Evolutionary conservation across 768 basidiomycete species (phyloP), one percentile per base, ranked within the genome.

Genomic region (Ramaria rubella): DNA sequence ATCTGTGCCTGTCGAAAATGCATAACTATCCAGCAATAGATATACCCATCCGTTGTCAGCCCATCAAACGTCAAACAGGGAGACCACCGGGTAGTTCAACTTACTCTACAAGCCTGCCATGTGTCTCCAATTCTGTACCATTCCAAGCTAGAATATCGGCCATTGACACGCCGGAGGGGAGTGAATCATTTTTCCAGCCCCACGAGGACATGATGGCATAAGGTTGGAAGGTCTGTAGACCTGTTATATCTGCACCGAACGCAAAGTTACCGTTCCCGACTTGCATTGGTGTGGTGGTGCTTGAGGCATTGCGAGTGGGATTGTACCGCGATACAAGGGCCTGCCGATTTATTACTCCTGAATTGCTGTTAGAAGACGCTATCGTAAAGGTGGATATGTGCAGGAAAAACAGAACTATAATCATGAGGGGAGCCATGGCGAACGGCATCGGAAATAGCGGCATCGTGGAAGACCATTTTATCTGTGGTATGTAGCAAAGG

Each of bases 191-290:
- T 64, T 82, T 82, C 79, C 79, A 82, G 1, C 78, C 80, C 81
- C 81, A 82, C 14, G 75, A 76, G 8, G 80, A 78, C 71, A 83
- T 73, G 59, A 72, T 81, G 9, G 75, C 77, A 65, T 73, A 82
- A 5, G 80, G 79, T 31, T 72, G 70, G 67, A 82, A 75, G 0
- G 81, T 82, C 64, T 83, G 81, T 15, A 83, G 72, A 11, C 80
- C 78, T 1, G 81, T 81, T 21, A 81, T 67, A 64, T 82, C 81
- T 7, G 77, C 76, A 21, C 79, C 79, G 59, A 83, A 82, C 17
- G 80, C 81, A 59, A 83, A 81, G 65, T 81, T 78, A 15, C 81
- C 81, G 64, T 82, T 83, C 14, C 81, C 81, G 49, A 81, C 71
- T 65, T 81, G 81, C 72, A 82, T 75, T 5, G 81, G 81, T 12